phyloP scores from a whole-genome alignment of 495 filamentous ascomycete species.

The Trichoderma virens region DNA sequence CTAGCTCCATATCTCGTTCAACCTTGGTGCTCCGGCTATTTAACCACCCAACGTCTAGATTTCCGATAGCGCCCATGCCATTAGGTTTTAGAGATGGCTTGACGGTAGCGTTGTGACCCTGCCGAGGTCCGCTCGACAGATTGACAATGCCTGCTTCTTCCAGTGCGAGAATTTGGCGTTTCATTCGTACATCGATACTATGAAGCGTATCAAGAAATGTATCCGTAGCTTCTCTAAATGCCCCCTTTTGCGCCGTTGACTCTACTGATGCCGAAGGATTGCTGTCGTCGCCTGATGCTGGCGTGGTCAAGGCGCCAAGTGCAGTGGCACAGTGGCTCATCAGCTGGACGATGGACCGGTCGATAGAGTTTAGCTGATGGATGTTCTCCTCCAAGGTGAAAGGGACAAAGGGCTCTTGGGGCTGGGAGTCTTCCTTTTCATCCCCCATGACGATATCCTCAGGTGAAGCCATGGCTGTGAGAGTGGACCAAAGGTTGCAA shows the following conservation, averaged over 20 bases:
- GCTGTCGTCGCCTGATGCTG: slow-evolving; percentile 20
- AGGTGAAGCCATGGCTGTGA: neutral
- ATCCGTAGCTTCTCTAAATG: slow-evolving; percentile 55
- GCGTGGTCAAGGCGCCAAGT: slow-evolving; percentile 45
- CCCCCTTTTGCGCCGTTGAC: slow-evolving; percentile 42
- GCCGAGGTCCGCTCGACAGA: slow-evolving; percentile 17
- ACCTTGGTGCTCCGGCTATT: slow-evolving; percentile 75
- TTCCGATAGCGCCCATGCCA: slow-evolving; percentile 49
- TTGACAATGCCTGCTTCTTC: slow-evolving; percentile 69
- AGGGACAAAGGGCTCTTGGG: slow-evolving; percentile 21
- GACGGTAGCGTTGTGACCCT: slow-evolving; percentile 3
- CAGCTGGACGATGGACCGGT: slow-evolving; percentile 51
- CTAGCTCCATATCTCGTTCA: slow-evolving; percentile 68
- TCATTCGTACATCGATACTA: slow-evolving; percentile 59
- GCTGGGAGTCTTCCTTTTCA: slow-evolving; percentile 12
- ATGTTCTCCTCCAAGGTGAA: slow-evolving; percentile 66
- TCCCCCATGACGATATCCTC: slow-evolving; percentile 4
- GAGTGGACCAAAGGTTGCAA: neutral
- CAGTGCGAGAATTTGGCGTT: slow-evolving; percentile 70
- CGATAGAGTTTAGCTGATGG: slow-evolving; percentile 66
- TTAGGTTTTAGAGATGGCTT: slow-evolving; percentile 31
- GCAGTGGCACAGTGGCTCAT: slow-evolving; percentile 62
- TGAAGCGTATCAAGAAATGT: slow-evolving; percentile 63
- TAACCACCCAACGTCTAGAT: slow-evolving; percentile 73
- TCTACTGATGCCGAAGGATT: slow-evolving; percentile 6